A percentile compares a stretch with the other conserved stretches of the same genome.
Evolutionary conservation across 2,329 filamentous ascomycete genomes (phyloP).

Genomic region (Diaporthe australafricana): DNA sequence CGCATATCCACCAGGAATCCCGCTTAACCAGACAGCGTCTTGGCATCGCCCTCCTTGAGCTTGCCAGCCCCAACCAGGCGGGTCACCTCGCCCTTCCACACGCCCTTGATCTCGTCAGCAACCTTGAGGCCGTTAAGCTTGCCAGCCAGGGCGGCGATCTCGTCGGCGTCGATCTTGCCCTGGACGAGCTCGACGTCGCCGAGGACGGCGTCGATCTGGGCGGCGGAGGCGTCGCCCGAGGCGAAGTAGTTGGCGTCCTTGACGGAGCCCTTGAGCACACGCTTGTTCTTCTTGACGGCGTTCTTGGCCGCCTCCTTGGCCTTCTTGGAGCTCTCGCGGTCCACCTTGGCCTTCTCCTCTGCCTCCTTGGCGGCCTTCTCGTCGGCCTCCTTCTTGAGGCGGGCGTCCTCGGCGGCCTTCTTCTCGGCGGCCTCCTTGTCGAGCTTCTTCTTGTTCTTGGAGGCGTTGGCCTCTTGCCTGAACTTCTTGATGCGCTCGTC

Average conservation of each 20-base stretch:
- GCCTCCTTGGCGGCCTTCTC: slow-evolving; percentile 84
- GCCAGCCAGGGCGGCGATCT: slow-evolving; percentile 84
- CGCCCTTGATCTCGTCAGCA: slow-evolving; percentile 84
- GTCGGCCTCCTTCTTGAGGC: slow-evolving; percentile 85
- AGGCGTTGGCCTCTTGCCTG: slow-evolving; percentile 88
- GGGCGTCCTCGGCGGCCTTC: slow-evolving; percentile 85
- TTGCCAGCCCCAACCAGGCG: slow-evolving; percentile 85
- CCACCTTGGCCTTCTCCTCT: slow-evolving; percentile 86
- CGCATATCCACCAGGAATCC: neutral
- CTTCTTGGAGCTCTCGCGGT: slow-evolving; percentile 90
- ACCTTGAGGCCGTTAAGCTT: slow-evolving; percentile 86
- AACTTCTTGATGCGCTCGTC: slow-evolving; percentile 99
- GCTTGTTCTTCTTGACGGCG: slow-evolving; percentile 99
- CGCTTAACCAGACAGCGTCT: slow-evolving; percentile 63
- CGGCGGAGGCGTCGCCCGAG: slow-evolving; percentile 76
- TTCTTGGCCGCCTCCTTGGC: slow-evolving; percentile 99
- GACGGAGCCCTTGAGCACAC: slow-evolving; percentile 90
- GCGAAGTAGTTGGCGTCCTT: slow-evolving; percentile 99
- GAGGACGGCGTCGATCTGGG: slow-evolving; percentile 84
- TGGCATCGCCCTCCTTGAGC: slow-evolving; percentile 85
- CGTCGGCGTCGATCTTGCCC: slow-evolving; percentile 88
- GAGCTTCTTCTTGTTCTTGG: slow-evolving; percentile 94
- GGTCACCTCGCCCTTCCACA: slow-evolving; percentile 83
- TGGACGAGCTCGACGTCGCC: slow-evolving; percentile 89
- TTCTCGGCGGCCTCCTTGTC: slow-evolving; percentile 94